Conservation (phyloP, 139 green algal genomes). For the Microglena sp. region DNA sequence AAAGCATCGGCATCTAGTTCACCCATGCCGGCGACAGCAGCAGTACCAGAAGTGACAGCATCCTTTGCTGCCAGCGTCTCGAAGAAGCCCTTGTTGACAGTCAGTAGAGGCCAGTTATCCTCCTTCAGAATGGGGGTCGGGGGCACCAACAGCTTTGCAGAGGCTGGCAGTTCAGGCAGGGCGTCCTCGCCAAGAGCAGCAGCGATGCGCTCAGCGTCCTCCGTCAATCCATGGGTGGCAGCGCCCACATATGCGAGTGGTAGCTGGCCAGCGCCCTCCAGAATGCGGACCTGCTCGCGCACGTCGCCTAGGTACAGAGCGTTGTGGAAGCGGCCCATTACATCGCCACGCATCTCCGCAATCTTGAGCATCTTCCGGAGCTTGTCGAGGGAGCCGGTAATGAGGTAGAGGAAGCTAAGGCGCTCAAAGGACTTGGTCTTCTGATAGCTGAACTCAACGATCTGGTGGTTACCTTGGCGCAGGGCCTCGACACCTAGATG, state of each 20-base stretch:
- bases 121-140: constrained; percentile 47
- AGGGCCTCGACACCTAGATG: constrained; percentile 47
- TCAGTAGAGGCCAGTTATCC: constrained; percentile 98
- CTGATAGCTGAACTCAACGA: constrained; percentile 98
- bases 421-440: constrained; percentile 97
- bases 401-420: constrained; percentile 98
- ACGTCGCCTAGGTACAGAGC: constrained; percentile 95
- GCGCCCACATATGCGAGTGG: constrained; percentile 90
- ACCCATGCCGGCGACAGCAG: constrained; percentile 26
- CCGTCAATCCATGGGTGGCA: constrained; percentile 68
- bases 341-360: constrained; percentile 86
- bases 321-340: constrained; percentile 95
- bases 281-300: constrained; percentile 64
- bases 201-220: constrained; percentile 39
- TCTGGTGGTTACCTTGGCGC: constrained; percentile 88
- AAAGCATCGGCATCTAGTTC: constrained; percentile 55
- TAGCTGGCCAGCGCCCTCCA: constrained; percentile 85
- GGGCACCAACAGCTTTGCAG: constrained; percentile 27
- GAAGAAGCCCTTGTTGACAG: constrained; percentile 95
- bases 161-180: constrained; percentile 9
- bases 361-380: constrained; percentile 93
- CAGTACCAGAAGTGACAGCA: background rate
- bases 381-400: constrained; percentile 86
- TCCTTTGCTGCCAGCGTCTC: constrained; percentile 74
- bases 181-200: constrained; percentile 18